Conservation (phyloP, 2,329 filamentous ascomycete genomes). For the Graphilbum ipis-grandicollis region DNA sequence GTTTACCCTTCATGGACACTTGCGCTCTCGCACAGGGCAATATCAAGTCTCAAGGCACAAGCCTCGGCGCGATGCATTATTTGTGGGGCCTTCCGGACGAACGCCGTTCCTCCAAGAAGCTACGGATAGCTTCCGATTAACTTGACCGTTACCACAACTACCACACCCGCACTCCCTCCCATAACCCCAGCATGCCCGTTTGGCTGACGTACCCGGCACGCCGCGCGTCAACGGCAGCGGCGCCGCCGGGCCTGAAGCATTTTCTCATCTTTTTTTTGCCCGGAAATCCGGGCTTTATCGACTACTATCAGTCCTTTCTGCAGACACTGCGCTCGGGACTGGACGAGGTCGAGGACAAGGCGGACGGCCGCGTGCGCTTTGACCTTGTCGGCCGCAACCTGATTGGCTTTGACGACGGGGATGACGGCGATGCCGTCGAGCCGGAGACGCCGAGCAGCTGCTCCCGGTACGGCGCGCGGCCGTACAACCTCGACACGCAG, state of each 20-base stretch:
- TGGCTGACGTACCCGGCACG: constrained; percentile 8
- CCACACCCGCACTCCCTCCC: too few relatives aligned
- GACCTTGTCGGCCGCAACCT: constrained; percentile 42
- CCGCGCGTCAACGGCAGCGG: neutral
- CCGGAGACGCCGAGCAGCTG: too few relatives aligned
- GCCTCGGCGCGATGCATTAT: too few relatives aligned
- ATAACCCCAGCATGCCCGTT: constrained; percentile 3
- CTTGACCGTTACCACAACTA: too few relatives aligned
- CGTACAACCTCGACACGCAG: constrained; percentile 35
- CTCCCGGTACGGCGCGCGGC: constrained; percentile 17
- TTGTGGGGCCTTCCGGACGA: too few relatives aligned
- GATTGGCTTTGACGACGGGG: constrained; percentile 37
- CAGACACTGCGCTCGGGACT: constrained; percentile 36
- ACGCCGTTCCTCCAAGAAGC: too few relatives aligned
- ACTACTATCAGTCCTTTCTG: constrained; percentile 56
- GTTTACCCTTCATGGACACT: too few relatives aligned
- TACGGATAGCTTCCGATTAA: too few relatives aligned
- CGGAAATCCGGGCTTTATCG: constrained; percentile 60
- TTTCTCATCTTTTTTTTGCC: constrained; percentile 53
- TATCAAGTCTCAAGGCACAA: too few relatives aligned
- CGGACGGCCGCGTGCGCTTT: constrained; percentile 18
- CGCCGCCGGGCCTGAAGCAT: constrained; percentile 1
- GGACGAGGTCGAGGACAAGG: constrained; percentile 18
- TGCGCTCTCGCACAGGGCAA: too few relatives aligned
- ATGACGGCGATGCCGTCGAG: constrained; percentile 30